phyloP scores from a whole-genome alignment of 2,329 filamentous ascomycete genomes.

The Aspergillus pseudotamarii region DNA sequence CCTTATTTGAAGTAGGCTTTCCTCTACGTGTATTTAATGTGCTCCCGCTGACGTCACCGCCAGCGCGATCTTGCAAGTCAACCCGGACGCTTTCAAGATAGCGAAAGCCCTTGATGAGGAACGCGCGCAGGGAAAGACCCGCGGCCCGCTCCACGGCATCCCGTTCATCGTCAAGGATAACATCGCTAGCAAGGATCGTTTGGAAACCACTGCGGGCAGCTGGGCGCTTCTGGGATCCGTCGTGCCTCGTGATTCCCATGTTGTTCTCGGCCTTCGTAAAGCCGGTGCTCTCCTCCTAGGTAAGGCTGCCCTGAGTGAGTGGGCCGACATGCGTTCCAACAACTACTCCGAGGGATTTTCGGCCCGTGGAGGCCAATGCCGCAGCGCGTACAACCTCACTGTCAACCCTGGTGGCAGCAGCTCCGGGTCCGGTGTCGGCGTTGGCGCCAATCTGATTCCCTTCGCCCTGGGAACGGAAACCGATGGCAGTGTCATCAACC shows the following conservation, averaged over 20 bases:
- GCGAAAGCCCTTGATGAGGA: constrained; percentile 64
- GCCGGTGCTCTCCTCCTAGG: constrained; percentile 71
- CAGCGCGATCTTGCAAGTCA: constrained; percentile 61
- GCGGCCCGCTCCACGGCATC: constrained; percentile 73
- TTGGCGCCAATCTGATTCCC: constrained; percentile 63
- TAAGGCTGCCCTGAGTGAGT: constrained; percentile 72
- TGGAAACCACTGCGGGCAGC: constrained; percentile 75
- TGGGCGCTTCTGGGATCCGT: constrained; percentile 67
- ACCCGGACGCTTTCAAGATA: constrained; percentile 67
- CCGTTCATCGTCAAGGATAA: constrained; percentile 73
- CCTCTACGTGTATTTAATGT: neutral
- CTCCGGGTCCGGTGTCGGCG: constrained; percentile 66
- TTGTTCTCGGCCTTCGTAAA: constrained; percentile 63
- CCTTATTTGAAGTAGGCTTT: constrained; percentile 63
- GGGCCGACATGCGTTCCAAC: constrained; percentile 71
- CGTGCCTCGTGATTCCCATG: constrained; percentile 68
- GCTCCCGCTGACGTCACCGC: neutral
- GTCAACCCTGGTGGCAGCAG: constrained; percentile 70
- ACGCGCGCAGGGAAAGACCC: constrained; percentile 56
- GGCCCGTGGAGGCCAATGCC: constrained; percentile 63
- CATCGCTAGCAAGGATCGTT: constrained; percentile 67
- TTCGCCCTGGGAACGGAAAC: constrained; percentile 76
- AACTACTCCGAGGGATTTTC: constrained; percentile 71
- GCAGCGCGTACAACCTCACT: constrained; percentile 70
- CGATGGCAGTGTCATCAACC: constrained; percentile 72